phyloP scores from a whole-genome alignment of 768 basidiomycete species.

The Tulasnella sp. region DNA sequence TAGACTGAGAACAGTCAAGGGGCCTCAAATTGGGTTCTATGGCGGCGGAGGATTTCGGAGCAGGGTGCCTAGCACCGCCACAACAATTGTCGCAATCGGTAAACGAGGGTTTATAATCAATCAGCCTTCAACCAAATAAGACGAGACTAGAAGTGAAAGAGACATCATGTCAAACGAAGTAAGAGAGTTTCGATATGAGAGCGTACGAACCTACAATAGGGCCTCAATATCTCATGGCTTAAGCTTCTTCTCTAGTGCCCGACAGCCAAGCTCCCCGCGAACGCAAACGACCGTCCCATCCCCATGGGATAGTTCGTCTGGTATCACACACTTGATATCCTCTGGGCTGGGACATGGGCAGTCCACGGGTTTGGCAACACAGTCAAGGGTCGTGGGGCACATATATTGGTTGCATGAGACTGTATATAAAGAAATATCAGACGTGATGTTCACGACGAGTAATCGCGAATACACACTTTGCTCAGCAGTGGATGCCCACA shows the following conservation, averaged over 20 bases:
- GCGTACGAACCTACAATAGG: no score
- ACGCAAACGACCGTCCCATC: conserved; percentile 18
- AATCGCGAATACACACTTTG: conserved; percentile 1
- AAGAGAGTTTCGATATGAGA: no score
- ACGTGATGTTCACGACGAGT: no score
- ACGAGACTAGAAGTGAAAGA: no score
- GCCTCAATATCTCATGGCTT: conserved; percentile 4
- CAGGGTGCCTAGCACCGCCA: no score
- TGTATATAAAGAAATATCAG: background rate
- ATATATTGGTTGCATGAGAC: conserved; percentile 10
- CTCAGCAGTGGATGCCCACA: conserved; percentile 13
- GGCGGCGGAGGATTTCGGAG: no score
- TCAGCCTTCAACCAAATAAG: no score
- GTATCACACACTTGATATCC: conserved; percentile 18
- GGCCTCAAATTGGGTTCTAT: no score
- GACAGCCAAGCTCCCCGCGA: conserved; percentile 5
- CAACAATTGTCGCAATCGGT: no score
- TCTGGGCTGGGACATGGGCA: conserved; percentile 17
- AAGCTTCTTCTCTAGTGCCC: background rate
- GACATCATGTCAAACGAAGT: no score
- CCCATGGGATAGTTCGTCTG: background rate
- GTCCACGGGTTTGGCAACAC: conserved; percentile 11
- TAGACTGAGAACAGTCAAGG: no score
- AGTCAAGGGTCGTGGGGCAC: conserved; percentile 17
- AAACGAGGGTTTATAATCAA: no score